Evolutionary conservation across 306 rosid genomes (phyloP).

Genomic region (Sindora glabra): DNA sequence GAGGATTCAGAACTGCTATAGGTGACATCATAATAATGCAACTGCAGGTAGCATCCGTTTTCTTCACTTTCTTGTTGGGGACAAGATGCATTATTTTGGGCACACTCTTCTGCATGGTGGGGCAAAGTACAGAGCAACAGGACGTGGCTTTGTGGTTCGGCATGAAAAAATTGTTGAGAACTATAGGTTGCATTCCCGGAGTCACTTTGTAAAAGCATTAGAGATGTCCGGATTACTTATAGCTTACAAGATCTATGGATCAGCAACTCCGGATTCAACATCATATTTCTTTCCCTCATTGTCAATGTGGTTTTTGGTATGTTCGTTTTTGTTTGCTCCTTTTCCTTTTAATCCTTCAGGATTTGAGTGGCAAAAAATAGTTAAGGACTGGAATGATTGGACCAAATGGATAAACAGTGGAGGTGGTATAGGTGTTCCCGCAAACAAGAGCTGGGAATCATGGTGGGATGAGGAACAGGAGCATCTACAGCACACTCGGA

Average conservation of each 20-base stretch:
- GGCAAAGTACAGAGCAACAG: constrained; percentile 58
- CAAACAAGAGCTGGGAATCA: constrained; percentile 61
- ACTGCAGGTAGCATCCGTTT: constrained; percentile 49
- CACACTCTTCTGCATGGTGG: constrained; percentile 56
- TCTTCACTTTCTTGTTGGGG: constrained; percentile 59
- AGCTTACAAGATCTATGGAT: no score
- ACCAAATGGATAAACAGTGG: constrained; percentile 49
- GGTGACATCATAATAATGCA: constrained; percentile 49
- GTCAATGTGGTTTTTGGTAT: no score
- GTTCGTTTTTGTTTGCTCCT: no score
- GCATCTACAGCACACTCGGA: constrained; percentile 44
- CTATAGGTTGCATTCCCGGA: no score
- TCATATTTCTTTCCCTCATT: no score
- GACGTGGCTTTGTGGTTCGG: constrained; percentile 71
- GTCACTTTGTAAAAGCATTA: no score
- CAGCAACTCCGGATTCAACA: no score
- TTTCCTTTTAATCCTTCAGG: constrained; percentile 60
- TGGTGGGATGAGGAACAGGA: constrained; percentile 77
- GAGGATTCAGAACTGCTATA: constrained; percentile 55
- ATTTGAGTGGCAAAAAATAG: constrained; percentile 68
- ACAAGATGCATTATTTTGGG: constrained; percentile 52
- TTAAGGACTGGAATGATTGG: constrained; percentile 64
- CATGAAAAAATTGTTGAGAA: no score
- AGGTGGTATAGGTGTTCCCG: constrained; percentile 60
- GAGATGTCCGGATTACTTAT: no score